A percentile compares a stretch with the other conserved stretches of the same genome.
Evolutionary conservation across 2,329 filamentous ascomycete species (phyloP).

Genomic region (Metarhizium robertsii): DNA sequence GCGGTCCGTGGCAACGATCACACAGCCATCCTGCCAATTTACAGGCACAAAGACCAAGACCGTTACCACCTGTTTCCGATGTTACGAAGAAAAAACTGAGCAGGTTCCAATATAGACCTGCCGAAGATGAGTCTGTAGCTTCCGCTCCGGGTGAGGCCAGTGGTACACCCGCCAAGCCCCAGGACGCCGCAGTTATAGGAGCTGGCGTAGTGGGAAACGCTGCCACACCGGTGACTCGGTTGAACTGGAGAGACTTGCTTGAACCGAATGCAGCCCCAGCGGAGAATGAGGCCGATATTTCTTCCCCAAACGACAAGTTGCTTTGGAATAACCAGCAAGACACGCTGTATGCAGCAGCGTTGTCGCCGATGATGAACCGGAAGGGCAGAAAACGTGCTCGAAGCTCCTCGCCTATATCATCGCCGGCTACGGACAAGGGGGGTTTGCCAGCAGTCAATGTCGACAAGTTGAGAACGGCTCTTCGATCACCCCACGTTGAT

Average conservation of each 20-base stretch:
- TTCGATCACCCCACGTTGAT: slow-evolving; percentile 61
- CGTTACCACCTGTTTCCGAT: slow-evolving; percentile 43
- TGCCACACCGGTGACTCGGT: slow-evolving; percentile 39
- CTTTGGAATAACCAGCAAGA: slow-evolving; percentile 48
- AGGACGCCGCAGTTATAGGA: slow-evolving; percentile 8
- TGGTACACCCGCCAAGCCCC: slow-evolving; percentile 7
- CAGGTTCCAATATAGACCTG: slow-evolving; percentile 37
- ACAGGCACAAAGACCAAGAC: slow-evolving; percentile 24
- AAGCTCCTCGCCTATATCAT: slow-evolving; percentile 65
- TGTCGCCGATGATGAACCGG: slow-evolving; percentile 40
- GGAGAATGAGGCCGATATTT: slow-evolving; percentile 37
- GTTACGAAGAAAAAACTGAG: slow-evolving; percentile 52
- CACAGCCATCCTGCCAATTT: slow-evolving; percentile 38
- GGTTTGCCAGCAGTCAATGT: slow-evolving; percentile 43
- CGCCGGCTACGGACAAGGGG: slow-evolving; percentile 44
- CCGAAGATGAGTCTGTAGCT: slow-evolving; percentile 10
- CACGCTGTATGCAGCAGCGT: slow-evolving; percentile 26
- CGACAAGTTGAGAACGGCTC: slow-evolving; percentile 44
- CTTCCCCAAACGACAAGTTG: slow-evolving; percentile 54
- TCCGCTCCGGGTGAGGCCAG: slow-evolving; percentile 6
- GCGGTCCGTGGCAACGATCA: slow-evolving; percentile 43
- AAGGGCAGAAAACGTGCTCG: slow-evolving; percentile 57
- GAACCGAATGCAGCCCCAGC: slow-evolving; percentile 29
- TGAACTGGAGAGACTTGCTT: slow-evolving; percentile 51
- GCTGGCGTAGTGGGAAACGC: neutral